Percentiles rank a stretch among this genome's conserved stretches.
Evolutionary conservation across 225 moss, liverwort and hornwort species (phyloP).

Genomic region (Neckera pumila): DNA sequence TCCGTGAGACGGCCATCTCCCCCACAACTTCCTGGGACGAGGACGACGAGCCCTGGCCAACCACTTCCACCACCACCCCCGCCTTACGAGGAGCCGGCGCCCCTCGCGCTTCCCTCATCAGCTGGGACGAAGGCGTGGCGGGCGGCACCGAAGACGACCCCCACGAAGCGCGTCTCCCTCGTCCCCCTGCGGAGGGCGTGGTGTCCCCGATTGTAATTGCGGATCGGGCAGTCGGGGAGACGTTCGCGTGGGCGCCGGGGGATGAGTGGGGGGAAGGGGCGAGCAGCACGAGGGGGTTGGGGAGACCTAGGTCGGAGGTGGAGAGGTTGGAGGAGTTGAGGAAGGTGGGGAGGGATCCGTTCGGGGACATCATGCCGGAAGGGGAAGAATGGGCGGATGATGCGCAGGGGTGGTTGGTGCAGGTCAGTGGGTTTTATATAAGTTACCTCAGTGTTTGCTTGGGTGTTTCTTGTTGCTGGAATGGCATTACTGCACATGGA

Average conservation of each 20-base stretch:
- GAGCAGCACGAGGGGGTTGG: not conserved
- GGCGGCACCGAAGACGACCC: not conserved
- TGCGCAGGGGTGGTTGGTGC: not conserved
- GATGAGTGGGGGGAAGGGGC: not conserved
- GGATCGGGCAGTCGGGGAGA: conserved; percentile 4
- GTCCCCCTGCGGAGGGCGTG: conserved; percentile 12
- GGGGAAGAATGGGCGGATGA: conserved; percentile 12
- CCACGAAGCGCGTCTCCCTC: not conserved
- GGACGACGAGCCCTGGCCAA: conserved; percentile 27
- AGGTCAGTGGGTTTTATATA: not conserved
- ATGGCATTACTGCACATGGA: not conserved
- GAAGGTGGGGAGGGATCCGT: not conserved
- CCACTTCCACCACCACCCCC: not conserved
- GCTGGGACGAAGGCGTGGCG: not conserved
- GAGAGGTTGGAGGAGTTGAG: conserved; percentile 21
- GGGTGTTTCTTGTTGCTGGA: not conserved
- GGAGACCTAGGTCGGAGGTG: conserved; percentile 5
- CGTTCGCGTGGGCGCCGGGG: conserved; percentile 2
- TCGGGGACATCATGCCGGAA: not conserved
- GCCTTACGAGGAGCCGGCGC: not conserved
- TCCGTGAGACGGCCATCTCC: conserved; percentile 20
- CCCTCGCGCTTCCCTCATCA: not conserved
- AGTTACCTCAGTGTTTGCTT: not conserved
- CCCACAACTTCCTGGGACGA: conserved; percentile 34
- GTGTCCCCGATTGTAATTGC: not conserved